Evolutionary conservation across 1,139 yeast genomes (phyloP).

Genomic region (Arxiozyma slooffiae): DNA sequence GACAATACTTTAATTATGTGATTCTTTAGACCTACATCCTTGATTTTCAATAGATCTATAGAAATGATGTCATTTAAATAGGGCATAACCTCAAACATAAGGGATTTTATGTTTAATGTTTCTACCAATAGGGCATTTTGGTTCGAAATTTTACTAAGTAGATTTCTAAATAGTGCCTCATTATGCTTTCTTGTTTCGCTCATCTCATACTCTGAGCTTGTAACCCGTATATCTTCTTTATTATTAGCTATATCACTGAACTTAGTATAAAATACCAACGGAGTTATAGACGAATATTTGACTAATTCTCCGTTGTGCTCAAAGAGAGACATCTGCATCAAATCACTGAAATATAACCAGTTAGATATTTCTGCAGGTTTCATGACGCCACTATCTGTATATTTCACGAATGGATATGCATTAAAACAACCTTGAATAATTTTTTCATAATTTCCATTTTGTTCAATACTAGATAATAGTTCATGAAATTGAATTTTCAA

Average conservation of each 20-base stretch:
- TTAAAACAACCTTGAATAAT: slow-evolving; percentile 68
- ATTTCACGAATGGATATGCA: slow-evolving; percentile 44
- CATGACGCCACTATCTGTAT: slow-evolving; percentile 55
- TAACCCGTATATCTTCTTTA: slow-evolving; percentile 22
- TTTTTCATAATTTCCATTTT: slow-evolving; percentile 47
- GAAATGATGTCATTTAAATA: slow-evolving; percentile 38
- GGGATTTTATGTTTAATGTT: slow-evolving; percentile 13
- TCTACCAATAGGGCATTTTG: slow-evolving; percentile 11
- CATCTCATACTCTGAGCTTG: slow-evolving; percentile 18
- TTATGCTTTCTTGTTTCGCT: slow-evolving; percentile 17
- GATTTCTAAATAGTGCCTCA: slow-evolving; percentile 12
- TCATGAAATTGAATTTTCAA: slow-evolving; percentile 41
- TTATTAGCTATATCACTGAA: slow-evolving; percentile 53
- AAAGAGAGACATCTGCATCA: slow-evolving; percentile 37
- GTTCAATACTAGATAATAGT: slow-evolving; percentile 40
- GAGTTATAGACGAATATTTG: slow-evolving; percentile 48
- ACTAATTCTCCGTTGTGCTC: slow-evolving; percentile 42
- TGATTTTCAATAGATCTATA: slow-evolving; percentile 33
- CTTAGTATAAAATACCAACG: slow-evolving; percentile 53
- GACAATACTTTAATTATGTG: slow-evolving; percentile 23
- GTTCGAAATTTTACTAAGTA: slow-evolving; percentile 11
- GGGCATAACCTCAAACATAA: slow-evolving; percentile 37
- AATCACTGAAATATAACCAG: slow-evolving; percentile 68
- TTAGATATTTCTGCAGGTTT: slow-evolving; percentile 62
- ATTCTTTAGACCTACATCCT: slow-evolving; percentile 21